These are phyloP conservation scores for Colletotrichum sp. DNA, from an alignment of 2,329 filamentous ascomycete genomes.

Conservation along the genomic window DNA sequence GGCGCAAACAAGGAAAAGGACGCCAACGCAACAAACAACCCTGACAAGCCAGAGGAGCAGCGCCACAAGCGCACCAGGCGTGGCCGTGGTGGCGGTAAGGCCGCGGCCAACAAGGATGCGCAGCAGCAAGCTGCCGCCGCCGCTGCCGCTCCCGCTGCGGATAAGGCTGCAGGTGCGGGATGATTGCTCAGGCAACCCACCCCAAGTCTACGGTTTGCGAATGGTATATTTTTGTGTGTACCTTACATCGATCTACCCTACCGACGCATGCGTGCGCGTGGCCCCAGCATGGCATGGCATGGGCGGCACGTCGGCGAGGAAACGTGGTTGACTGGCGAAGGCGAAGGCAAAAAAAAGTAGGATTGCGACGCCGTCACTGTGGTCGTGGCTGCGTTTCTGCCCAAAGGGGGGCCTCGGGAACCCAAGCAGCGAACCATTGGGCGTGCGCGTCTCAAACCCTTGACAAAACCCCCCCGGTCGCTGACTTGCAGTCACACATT, in stretches of 20 bases:
- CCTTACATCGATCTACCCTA: background rate
- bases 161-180: conserved; percentile 15
- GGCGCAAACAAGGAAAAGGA: background rate
- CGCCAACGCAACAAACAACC: background rate
- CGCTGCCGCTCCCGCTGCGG: background rate
- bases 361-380: background rate
- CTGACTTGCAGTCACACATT: background rate
- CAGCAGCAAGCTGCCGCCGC: background rate
- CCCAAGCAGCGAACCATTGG: background rate
- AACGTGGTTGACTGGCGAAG: background rate
- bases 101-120: conserved; percentile 13
- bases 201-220: background rate
- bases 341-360: background rate
- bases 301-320: background rate
- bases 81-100: conserved; percentile 26
- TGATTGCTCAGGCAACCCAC: conserved; percentile 4
- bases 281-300: background rate
- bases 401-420: background rate
- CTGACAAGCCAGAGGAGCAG: conserved; percentile 26
- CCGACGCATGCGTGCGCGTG: background rate
- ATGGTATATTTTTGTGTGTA: background rate
- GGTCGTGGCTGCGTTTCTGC: background rate
- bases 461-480: background rate
- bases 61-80: conserved; percentile 27
- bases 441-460: background rate